A percentile compares a stretch with the other conserved stretches of the same genome.
Conservation (phyloP, 257 asterid species). For the Solanum tacnaense region DNA sequence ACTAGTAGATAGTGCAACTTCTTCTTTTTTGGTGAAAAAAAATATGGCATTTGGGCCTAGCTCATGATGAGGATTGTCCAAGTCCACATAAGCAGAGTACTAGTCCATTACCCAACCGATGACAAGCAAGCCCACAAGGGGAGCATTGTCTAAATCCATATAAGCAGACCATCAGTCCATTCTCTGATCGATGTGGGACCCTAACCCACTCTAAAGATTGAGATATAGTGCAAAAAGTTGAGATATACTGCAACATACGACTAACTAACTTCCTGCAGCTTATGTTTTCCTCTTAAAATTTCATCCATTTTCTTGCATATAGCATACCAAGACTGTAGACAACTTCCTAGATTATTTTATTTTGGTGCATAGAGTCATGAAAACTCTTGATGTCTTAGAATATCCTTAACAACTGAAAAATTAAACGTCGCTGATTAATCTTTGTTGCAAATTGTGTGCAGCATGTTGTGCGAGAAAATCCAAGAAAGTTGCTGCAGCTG, state of each 20-base stretch:
- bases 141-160: neutral
- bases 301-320: neutral
- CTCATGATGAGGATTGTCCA: neutral
- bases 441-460: neutral
- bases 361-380: neutral
- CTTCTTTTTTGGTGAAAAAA: neutral
- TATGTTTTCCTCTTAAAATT: neutral
- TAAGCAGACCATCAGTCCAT: neutral
- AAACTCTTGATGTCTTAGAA: neutral
- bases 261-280: neutral
- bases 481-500: slow-evolving; percentile 25
- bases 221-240: neutral
- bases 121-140: neutral
- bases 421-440: neutral
- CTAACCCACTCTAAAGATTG: neutral
- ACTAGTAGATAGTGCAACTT: neutral
- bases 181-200: neutral
- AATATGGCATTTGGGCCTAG: neutral
- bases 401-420: neutral
- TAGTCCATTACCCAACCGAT: neutral
- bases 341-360: neutral
- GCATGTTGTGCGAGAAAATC: neutral
- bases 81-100: neutral
- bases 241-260: neutral
- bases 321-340: neutral